These are phyloP conservation scores for Nemania diffusa DNA, from an alignment of 2,329 filamentous ascomycete genomes.

Conservation along the genomic window DNA sequence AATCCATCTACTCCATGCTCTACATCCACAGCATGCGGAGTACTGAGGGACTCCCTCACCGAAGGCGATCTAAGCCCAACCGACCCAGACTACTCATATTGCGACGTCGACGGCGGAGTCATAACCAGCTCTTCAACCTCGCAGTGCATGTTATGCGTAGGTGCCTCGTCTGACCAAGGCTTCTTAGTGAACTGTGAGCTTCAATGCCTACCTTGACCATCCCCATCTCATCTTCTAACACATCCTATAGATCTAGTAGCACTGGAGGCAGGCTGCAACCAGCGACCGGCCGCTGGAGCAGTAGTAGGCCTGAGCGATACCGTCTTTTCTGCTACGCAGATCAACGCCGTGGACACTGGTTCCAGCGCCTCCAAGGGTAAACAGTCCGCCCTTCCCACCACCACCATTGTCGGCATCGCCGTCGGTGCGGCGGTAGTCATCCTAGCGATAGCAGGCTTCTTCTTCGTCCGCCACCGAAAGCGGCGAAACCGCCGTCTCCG, in stretches of 20 bases:
- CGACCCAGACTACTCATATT: conserved; percentile 59
- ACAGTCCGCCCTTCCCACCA: conserved; percentile 48
- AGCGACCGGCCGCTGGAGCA: conserved; percentile 54
- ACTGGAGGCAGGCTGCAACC: conserved; percentile 62
- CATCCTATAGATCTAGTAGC: conserved; percentile 58
- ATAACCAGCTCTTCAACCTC: conserved; percentile 51
- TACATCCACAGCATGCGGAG: conserved; percentile 62
- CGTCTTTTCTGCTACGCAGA: conserved; percentile 54
- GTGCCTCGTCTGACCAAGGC: conserved; percentile 53
- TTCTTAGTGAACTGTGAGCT: conserved; percentile 63
- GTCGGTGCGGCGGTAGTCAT: conserved; percentile 54
- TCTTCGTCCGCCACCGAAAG: conserved; percentile 59
- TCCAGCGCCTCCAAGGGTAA: conserved; percentile 29
- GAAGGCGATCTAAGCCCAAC: conserved; percentile 52
- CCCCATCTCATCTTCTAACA: conserved; percentile 16
- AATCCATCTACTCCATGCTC: conserved; percentile 60
- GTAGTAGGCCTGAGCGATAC: conserved; percentile 57
- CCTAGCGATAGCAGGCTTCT: conserved; percentile 52
- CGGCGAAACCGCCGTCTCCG: conserved; percentile 53
- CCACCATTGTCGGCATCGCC: conserved; percentile 58
- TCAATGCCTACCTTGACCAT: neutral
- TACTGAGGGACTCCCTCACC: conserved; percentile 55
- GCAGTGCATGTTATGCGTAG: conserved; percentile 59
- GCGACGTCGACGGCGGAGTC: conserved; percentile 53
- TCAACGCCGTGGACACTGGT: conserved; percentile 52